These are phyloP conservation scores for Phalaenopsis equestris DNA, from an alignment of 106 monocot genomes.

Conservation along the genomic window DNA sequence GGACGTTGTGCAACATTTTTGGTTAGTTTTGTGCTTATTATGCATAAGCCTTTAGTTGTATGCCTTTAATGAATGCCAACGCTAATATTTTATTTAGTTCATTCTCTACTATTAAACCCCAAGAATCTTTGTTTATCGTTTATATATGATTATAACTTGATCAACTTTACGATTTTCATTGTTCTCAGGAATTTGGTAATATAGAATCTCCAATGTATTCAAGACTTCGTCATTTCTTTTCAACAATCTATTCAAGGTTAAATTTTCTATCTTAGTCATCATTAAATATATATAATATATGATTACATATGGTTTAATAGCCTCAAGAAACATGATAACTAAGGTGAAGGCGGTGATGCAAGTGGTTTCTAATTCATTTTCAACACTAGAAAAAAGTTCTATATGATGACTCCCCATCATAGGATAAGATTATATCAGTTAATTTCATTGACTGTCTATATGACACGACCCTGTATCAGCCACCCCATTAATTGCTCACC, in stretches of 20 bases:
- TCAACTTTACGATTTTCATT: constrained; percentile 2
- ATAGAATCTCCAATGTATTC: constrained; percentile 87
- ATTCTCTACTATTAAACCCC: not conserved
- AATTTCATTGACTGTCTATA: not conserved
- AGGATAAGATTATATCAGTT: not conserved
- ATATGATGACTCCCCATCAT: not conserved
- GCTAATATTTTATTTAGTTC: not conserved
- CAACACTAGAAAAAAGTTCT: not conserved
- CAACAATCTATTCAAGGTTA: constrained; percentile 84
- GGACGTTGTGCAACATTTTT: constrained; percentile 94
- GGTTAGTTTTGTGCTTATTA: constrained; percentile 28
- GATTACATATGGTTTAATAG: no score
- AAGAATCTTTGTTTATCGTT: not conserved
- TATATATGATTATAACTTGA: not conserved
- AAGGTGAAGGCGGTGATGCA: not conserved
- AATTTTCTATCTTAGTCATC: not conserved
- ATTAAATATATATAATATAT: not conserved
- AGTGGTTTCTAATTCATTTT: not conserved
- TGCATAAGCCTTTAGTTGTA: not conserved
- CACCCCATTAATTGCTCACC: not conserved
- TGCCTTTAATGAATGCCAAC: not conserved
- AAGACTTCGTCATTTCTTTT: constrained; percentile 76
- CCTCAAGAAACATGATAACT: not conserved
- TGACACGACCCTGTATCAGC: no score
- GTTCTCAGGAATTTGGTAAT: constrained; percentile 84